phyloP scores from a whole-genome alignment of 169 alveolate species.

The Blepharisma undulans region DNA sequence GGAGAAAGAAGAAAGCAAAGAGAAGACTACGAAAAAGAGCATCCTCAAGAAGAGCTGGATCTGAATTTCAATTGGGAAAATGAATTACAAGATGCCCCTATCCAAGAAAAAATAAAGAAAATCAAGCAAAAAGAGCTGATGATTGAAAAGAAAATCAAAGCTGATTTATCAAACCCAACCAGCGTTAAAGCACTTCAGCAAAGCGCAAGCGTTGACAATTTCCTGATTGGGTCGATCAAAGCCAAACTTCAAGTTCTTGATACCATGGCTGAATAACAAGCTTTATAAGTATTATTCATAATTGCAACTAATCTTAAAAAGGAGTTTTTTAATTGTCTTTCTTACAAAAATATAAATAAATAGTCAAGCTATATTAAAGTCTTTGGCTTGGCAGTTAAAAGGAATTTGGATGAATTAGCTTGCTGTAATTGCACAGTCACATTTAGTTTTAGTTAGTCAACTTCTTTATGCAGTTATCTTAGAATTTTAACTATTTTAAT shows the following conservation, averaged over 20 bases:
- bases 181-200: neutral
- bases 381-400: too few relatives aligned
- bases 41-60: neutral
- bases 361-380: too few relatives aligned
- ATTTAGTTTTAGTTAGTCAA: neutral
- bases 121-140: neutral
- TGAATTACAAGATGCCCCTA: neutral
- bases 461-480: neutral
- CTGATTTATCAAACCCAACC: neutral
- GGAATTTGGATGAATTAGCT: too few relatives aligned
- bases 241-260: slow-evolving; percentile 5
- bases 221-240: neutral
- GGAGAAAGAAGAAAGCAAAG: slow-evolving; percentile 14
- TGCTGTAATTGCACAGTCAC: too few relatives aligned
- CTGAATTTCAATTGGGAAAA: neutral
- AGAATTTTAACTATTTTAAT: neutral
- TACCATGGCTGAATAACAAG: neutral
- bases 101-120: neutral
- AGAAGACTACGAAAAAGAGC: neutral
- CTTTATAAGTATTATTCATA: neutral
- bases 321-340: neutral
- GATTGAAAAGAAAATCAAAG: neutral
- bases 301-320: neutral
- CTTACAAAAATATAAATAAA: neutral
- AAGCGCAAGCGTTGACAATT: slow-evolving; percentile 15